phyloP scores from a whole-genome alignment of 2,329 filamentous ascomycete species.

The Trichophaea hybrida region DNA sequence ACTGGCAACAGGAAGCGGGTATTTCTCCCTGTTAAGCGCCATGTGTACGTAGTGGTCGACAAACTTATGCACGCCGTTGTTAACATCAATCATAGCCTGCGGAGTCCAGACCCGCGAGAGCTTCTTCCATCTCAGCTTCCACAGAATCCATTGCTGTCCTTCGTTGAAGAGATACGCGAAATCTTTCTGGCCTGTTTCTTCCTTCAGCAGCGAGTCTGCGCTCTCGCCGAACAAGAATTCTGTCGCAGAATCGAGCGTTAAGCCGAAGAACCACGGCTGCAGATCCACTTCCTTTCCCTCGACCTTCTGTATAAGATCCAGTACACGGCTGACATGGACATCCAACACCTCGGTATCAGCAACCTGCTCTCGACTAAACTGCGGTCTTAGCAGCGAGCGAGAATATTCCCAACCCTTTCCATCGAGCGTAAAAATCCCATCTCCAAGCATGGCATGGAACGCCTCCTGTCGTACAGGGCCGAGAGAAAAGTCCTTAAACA shows the following conservation, averaged over 20 bases:
- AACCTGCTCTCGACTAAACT: conserved; percentile 39
- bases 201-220: conserved; percentile 8
- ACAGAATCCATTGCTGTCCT: conserved; percentile 33
- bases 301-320: conserved; percentile 43
- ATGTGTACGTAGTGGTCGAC: conserved; percentile 37
- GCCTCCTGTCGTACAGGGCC: conserved; percentile 30
- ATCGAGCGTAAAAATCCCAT: conserved; percentile 44
- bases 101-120: conserved; percentile 30
- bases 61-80: conserved; percentile 36
- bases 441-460: conserved; percentile 37
- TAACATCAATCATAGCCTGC: conserved; percentile 32
- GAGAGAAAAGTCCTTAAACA: conserved; percentile 39
- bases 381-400: conserved; percentile 40
- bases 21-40: conserved; percentile 31
- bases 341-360: conserved; percentile 22
- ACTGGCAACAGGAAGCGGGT: conserved; percentile 30
- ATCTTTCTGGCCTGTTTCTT: conserved; percentile 12
- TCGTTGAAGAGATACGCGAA: conserved; percentile 40
- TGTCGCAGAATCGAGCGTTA: conserved; percentile 53
- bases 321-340: conserved; percentile 28
- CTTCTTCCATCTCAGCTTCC: conserved; percentile 31
- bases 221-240: conserved; percentile 53
- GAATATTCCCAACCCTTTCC: conserved; percentile 41
- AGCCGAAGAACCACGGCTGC: conserved; percentile 47
- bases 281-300: conserved; percentile 45